A percentile compares a stretch with the other conserved stretches of the same genome.
Conservation (phyloP, 805 yeast genomes). For the Zygosaccharomyces kombuchaensis region DNA sequence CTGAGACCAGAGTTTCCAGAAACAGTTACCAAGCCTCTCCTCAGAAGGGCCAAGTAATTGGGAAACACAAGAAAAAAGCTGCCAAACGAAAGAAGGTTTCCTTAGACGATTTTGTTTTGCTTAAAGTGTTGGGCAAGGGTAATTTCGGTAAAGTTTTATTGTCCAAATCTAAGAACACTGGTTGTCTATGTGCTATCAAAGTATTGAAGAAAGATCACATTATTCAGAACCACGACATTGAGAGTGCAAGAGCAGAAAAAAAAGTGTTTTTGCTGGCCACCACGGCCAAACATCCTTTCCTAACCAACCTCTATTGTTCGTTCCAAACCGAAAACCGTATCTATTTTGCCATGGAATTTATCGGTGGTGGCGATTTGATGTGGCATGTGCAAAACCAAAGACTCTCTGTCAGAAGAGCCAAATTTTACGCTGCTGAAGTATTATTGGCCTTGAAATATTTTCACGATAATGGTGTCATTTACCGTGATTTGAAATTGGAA, state of each 20-base stretch:
- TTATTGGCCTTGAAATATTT: conserved; percentile 84
- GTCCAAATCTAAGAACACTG: conserved; percentile 85
- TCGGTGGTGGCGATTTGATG: conserved; percentile 98
- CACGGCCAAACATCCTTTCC: conserved; percentile 86
- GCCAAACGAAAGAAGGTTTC: conserved; percentile 69
- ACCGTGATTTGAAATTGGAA: conserved; percentile 89
- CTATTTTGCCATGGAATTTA: conserved; percentile 97
- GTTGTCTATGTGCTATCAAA: conserved; percentile 86
- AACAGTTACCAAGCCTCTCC: conserved; percentile 21
- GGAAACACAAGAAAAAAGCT: conserved; percentile 26
- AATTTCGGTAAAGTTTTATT: conserved; percentile 98
- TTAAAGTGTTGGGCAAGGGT: conserved; percentile 96
- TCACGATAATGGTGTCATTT: conserved; percentile 77
- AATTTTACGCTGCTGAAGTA: conserved; percentile 96
- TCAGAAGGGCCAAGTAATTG: conserved; percentile 19
- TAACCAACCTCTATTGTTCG: conserved; percentile 86
- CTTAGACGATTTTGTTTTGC: conserved; percentile 86
- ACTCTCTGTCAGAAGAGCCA: conserved; percentile 86
- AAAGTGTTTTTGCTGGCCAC: conserved; percentile 82
- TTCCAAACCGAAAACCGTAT: conserved; percentile 97
- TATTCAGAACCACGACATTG: conserved; percentile 93
- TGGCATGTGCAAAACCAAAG: conserved; percentile 96
- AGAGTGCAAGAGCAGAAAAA: conserved; percentile 90
- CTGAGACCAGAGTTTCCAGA: conserved; percentile 9
- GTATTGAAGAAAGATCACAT: conserved; percentile 95